Conservation (phyloP, 208 protist genomes). For the Herpetomonas samuelpessoai region DNA sequence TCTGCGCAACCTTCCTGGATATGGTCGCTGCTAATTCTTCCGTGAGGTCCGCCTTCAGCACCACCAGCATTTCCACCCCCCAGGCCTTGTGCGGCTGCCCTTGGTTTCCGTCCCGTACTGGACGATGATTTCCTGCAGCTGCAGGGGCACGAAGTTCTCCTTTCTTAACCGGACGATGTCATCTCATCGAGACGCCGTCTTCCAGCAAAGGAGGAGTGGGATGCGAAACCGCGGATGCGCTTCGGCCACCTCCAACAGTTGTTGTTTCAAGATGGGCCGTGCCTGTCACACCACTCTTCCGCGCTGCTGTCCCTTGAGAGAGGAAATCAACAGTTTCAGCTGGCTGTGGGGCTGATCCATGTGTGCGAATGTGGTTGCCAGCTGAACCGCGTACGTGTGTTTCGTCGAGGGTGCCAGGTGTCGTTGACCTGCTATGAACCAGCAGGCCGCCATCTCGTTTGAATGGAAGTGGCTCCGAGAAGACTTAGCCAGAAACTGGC, state of each 20-base stretch:
- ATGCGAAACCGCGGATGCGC: no score
- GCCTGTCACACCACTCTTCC: constrained; percentile 6
- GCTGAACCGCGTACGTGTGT: not conserved
- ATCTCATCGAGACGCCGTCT: constrained; percentile 16
- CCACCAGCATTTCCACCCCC: constrained; percentile 10
- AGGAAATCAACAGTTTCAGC: no score
- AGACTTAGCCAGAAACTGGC: no score
- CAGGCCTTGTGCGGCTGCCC: constrained; percentile 4
- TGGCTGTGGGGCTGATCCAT: constrained; percentile 1
- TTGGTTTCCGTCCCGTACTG: constrained; percentile 16
- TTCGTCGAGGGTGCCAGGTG: no score
- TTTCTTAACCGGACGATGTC: not conserved
- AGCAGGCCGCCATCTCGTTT: no score
- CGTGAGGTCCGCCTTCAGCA: constrained; percentile 2
- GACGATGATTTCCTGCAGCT: constrained; percentile 2
- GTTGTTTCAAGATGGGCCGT: not conserved
- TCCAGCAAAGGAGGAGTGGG: constrained; percentile 11
- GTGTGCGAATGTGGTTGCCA: constrained; percentile 9
- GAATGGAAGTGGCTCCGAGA: no score
- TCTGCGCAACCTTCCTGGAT: not conserved
- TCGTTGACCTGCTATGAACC: no score
- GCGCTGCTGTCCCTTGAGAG: constrained; percentile 6
- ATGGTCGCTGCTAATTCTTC: not conserved
- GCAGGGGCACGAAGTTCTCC: not conserved
- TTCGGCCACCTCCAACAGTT: not conserved